These are phyloP conservation scores for Allium fistulosum DNA, from an alignment of 106 monocot genomes.

Conservation along the genomic window DNA sequence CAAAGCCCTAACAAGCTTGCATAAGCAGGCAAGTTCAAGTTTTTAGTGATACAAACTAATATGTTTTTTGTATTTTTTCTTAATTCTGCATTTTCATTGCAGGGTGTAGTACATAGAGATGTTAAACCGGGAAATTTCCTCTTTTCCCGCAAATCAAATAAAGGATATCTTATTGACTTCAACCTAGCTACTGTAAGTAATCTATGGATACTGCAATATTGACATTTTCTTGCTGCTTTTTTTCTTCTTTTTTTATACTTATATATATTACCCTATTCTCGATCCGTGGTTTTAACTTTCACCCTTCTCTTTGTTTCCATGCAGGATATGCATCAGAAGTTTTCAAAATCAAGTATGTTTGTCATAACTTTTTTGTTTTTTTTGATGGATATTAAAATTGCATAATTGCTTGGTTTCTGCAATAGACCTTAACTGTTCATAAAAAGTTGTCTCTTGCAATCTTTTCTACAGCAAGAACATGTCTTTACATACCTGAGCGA, in stretches of 20 bases:
- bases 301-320: neutral
- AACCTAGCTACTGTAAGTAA: slow-evolving; percentile 78
- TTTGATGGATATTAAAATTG: too few species aligned
- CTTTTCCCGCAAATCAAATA: slow-evolving; percentile 66
- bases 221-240: neutral
- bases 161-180: slow-evolving; percentile 98
- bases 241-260: neutral
- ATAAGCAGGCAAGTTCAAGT: slow-evolving; percentile 57
- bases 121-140: slow-evolving; percentile 97
- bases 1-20: slow-evolving; percentile 85
- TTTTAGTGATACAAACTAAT: neutral
- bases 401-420: neutral
- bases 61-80: too few species aligned
- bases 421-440: neutral
- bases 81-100: neutral
- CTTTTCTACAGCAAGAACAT: too few species aligned
- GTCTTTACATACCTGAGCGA: too few species aligned
- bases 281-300: neutral
- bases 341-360: slow-evolving; percentile 48
- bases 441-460: too few species aligned
- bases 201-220: too few species aligned
- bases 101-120: slow-evolving; percentile 89
- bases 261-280: neutral
- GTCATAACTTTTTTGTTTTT: neutral
- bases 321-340: slow-evolving; percentile 88